Base-by-base conservation (phyloP, 2,329 filamentous ascomycete genomes). In the Ambrosiella xylebori region DNA sequence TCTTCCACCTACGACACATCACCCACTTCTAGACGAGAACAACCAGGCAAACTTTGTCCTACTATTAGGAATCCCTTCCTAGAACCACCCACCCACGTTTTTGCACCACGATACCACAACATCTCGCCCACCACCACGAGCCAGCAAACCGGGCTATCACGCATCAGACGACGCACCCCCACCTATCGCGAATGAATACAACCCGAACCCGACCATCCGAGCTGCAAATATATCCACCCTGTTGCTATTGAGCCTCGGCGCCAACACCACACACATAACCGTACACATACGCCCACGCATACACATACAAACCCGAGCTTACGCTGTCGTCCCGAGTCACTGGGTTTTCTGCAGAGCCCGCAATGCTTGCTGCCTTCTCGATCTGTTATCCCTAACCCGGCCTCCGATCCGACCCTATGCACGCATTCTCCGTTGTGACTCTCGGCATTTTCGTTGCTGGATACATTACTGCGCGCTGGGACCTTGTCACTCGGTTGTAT, bases 381-480 rank as follows among this genome's bases (percentile, higher is more conserved):
- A n/a, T n/a, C n/a, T 40, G 47, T 57, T 13, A 51, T 47, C 54
- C 27, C n/a, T 59, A 55, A 51, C 36, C 57, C 49, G 49, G 59
- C 57, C 41, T 55, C 54, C 35, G 37, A 47, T 72, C 67, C 71
- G 73, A 68, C 73, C 80, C 77, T 78, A 97, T 97, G 91, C 90
- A 96, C 88, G 88, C 90, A 68, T 96, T 97, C 76, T 97, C 91
- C 63, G 77, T 91, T 71, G 81, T 96, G 72, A 95, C 90, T 68
- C 83, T 95, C 74, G 89, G 86, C 74, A 96, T 98, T 76, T 98
- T 98, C 77, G 86, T 97, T 79, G 91, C 93, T 75, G 93, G 93
- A 72, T 98, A 98, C 79, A 97, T 91, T 71, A 98, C 93, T 74
- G 93, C 93, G 69, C 86, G 93, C 77, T 98, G 93, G 90, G 93